Percentiles rank a stretch among this genome's conserved stretches.
phyloP scores from a whole-genome alignment of 2,329 filamentous ascomycete species.

The Epichloe gansuensis region DNA sequence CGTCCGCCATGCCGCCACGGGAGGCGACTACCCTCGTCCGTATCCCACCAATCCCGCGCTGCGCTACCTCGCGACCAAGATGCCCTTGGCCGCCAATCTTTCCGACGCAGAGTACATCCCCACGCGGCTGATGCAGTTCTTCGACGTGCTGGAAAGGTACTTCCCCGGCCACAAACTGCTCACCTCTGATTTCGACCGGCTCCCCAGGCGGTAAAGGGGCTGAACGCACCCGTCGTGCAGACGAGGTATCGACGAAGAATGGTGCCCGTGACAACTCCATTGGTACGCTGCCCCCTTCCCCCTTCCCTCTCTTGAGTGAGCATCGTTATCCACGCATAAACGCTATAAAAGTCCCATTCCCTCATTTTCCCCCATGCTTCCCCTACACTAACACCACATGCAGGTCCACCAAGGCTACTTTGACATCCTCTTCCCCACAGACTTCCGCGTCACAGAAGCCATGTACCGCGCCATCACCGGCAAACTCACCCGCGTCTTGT shows the following conservation, averaged over 20 bases:
- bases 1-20: conserved; percentile 67
- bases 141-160: conserved; percentile 74
- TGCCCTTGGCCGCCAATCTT: conserved; percentile 66
- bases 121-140: conserved; percentile 91
- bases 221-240: conserved; percentile 93
- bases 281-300: conserved; percentile 41
- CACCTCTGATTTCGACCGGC: conserved; percentile 77
- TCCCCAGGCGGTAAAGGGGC: conserved; percentile 69
- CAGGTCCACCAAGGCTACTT: conserved; percentile 97
- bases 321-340: background rate
- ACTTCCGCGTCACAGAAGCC: conserved; percentile 82
- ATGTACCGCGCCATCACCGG: conserved; percentile 90
- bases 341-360: background rate
- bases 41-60: conserved; percentile 41
- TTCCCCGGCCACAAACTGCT: conserved; percentile 86
- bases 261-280: conserved; percentile 78
- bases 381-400: too few relatives aligned
- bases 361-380: too few relatives aligned
- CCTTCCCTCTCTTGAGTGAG: too few relatives aligned
- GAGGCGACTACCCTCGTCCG: conserved; percentile 50
- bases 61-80: conserved; percentile 46
- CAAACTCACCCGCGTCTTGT: conserved; percentile 72
- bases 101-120: conserved; percentile 86
- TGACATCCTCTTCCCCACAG: conserved; percentile 95
- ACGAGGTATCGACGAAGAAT: conserved; percentile 80